Conservation (phyloP, 2,329 filamentous ascomycete species). For the Aurifilum marmelostoma region DNA sequence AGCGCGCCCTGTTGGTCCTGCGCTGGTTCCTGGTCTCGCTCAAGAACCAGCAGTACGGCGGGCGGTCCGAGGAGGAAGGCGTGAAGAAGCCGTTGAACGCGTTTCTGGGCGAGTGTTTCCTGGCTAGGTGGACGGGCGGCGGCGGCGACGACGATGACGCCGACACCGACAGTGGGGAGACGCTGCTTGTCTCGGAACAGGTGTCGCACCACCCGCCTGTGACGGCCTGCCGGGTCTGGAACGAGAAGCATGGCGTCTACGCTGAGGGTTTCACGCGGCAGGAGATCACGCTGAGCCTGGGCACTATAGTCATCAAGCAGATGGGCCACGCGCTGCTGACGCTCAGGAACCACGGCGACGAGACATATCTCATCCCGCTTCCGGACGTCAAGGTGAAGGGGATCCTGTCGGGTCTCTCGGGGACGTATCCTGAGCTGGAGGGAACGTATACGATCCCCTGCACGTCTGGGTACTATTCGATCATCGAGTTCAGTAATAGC, state of each 20-base stretch:
- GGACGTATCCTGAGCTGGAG: conserved; percentile 35
- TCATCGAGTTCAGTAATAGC: conserved; percentile 33
- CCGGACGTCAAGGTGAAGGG: conserved; percentile 35
- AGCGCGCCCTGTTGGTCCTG: conserved; percentile 48
- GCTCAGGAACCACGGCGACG: conserved; percentile 38
- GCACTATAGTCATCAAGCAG: conserved; percentile 33
- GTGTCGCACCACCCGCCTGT: conserved; percentile 38
- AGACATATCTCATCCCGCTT: conserved; percentile 36
- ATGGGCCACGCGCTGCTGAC: conserved; percentile 35
- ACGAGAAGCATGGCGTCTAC: conserved; percentile 33
- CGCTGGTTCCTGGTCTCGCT: conserved; percentile 53
- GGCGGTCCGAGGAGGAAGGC: conserved; percentile 35
- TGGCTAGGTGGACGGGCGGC: conserved; percentile 41
- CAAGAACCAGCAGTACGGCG: conserved; percentile 48
- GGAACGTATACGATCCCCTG: conserved; percentile 35
- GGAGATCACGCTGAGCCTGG: conserved; percentile 34
- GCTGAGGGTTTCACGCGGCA: conserved; percentile 35
- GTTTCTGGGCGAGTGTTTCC: conserved; percentile 52
- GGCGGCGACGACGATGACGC: conserved; percentile 26
- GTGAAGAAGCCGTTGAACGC: conserved; percentile 56
- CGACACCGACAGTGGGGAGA: conserved; percentile 23
- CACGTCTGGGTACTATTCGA: conserved; percentile 36
- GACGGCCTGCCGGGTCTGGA: conserved; percentile 36
- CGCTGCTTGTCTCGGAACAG: conserved; percentile 35
- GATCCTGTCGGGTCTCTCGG: conserved; percentile 27